Conservation (phyloP, 331 rosid species). For the Acacia concinna region DNA sequence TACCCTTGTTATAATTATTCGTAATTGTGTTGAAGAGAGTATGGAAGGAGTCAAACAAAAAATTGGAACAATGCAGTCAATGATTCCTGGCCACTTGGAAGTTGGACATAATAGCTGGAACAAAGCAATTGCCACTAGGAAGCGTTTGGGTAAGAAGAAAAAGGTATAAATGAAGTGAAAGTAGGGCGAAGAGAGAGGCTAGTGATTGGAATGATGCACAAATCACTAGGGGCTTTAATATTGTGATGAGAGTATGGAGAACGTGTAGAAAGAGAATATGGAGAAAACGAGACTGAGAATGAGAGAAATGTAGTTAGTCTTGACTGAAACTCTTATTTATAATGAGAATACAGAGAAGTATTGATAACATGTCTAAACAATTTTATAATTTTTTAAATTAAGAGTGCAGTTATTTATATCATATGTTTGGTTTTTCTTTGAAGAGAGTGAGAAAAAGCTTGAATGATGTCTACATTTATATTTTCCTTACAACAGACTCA, state of each 20-base stretch:
- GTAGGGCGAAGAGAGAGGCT: background rate
- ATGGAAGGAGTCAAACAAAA: background rate
- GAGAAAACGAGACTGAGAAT: background rate
- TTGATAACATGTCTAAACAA: background rate
- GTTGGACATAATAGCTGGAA: background rate
- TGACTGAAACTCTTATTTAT: background rate
- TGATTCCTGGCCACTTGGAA: background rate
- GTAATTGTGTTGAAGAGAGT: background rate
- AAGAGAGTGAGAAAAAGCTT: constrained; percentile 23
- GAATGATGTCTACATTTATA: constrained; percentile 41
- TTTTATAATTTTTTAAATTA: background rate
- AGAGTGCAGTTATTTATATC: constrained; percentile 25
- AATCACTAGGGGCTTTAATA: background rate
- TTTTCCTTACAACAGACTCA: constrained; percentile 78
- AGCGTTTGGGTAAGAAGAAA: background rate
- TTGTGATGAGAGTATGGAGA: background rate
- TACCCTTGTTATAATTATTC: background rate
- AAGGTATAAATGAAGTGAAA: background rate
- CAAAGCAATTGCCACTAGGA: background rate
- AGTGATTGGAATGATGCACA: background rate
- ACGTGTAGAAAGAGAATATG: background rate
- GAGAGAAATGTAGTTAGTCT: background rate
- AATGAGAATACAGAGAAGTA: background rate
- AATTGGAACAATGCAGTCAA: background rate
- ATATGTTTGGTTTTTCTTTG: constrained; percentile 20